Evolutionary conservation across 768 basidiomycete species (phyloP).

Genomic region (Rhodotorula diobovata): DNA sequence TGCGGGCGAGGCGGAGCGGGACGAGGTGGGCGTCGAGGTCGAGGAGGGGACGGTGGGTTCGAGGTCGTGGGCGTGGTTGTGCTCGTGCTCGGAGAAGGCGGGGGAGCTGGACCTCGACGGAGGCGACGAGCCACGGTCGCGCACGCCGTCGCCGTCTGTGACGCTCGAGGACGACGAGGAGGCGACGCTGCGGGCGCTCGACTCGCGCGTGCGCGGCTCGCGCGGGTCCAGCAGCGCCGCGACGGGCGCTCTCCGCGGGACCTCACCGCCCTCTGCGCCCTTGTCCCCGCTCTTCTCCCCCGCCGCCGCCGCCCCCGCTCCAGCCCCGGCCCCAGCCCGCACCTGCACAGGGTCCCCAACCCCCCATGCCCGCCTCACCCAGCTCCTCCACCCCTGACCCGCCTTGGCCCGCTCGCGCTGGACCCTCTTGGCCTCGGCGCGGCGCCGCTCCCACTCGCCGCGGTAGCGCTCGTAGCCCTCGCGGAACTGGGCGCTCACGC

Average conservation of each 20-base stretch:
- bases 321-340: neutral
- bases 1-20: neutral
- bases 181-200: neutral
- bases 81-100: neutral
- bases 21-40: slow-evolving; percentile 13
- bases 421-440: slow-evolving; percentile 17
- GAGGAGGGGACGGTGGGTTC: slow-evolving; percentile 7
- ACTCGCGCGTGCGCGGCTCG: neutral
- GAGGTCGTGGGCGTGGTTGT: neutral
- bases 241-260: neutral
- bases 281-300: neutral
- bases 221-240: neutral
- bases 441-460: slow-evolving; percentile 67
- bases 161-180: neutral
- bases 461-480: slow-evolving; percentile 92
- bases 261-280: neutral
- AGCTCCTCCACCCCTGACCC: neutral
- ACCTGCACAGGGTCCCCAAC: neutral
- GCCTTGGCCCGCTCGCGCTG: neutral
- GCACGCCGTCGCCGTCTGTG: neutral
- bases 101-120: neutral
- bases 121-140: no score
- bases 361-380: neutral
- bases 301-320: neutral
- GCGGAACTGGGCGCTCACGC: slow-evolving; percentile 72